phyloP scores from a whole-genome alignment of 1,284 basidiomycete genomes.

The Microbotryum intermedium region DNA sequence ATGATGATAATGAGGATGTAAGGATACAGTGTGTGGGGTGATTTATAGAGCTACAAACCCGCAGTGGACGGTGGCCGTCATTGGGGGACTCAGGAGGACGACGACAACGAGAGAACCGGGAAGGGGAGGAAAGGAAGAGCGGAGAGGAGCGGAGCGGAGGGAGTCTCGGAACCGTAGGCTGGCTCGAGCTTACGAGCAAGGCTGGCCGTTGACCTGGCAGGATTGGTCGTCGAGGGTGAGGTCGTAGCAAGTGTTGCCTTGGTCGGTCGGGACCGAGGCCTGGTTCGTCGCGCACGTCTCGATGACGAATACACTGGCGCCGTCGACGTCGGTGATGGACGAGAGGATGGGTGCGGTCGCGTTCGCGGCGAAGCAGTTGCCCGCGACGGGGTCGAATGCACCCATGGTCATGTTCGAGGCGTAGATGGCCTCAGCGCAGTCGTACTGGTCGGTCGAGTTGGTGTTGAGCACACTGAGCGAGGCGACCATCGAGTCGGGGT shows the following conservation, averaged over 20 bases:
- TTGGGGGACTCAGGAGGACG: too few species aligned
- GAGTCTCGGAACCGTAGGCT: too few species aligned
- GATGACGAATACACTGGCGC: not conserved
- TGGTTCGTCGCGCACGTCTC: not conserved
- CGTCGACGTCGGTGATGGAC: not conserved
- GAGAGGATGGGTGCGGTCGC: not conserved
- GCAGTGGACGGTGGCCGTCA: too few species aligned
- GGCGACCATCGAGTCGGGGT: not conserved
- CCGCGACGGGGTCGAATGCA: not conserved
- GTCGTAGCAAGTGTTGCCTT: not conserved
- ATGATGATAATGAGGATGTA: too few species aligned
- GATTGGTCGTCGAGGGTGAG: not conserved
- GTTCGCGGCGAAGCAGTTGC: not conserved
- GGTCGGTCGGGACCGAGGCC: not conserved
- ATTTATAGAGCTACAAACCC: too few species aligned
- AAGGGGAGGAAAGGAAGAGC: too few species aligned
- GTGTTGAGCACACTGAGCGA: not conserved
- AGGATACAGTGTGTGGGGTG: too few species aligned
- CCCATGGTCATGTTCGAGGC: not conserved
- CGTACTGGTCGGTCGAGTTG: not conserved
- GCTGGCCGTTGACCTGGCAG: too few species aligned
- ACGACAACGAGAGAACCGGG: too few species aligned
- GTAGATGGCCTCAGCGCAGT: not conserved
- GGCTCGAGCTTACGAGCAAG: too few species aligned
- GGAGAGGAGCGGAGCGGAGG: too few species aligned